Evolutionary conservation across 768 basidiomycete genomes (phyloP), one percentile per base, ranked within the genome.

Genomic region (Boletus huronensis): DNA sequence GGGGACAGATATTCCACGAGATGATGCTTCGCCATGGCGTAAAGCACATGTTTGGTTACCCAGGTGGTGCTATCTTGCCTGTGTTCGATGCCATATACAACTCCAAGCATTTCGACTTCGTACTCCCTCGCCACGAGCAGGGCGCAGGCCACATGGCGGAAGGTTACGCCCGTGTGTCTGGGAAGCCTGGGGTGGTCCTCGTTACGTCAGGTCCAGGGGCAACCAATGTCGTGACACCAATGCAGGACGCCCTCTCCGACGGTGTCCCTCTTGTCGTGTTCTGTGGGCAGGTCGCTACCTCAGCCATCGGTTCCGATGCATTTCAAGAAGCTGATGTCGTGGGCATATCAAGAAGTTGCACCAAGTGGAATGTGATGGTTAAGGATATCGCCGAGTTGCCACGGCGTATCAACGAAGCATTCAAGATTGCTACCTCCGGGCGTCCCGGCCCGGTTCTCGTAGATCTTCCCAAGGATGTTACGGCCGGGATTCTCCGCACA

Each of bases 281-380:
- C 75, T 84, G 86, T 43, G 96, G 97, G 1, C 96, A 98, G 77
- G 96, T 99, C n/a, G 96, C 97, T 0, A 98, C 96, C 8, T 90
- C 90, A n/a, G 87, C 92, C 49, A 99, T 99, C 57, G 96, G 96
- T n/a, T 95, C 92, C 16, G 96, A 99, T 67, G 92, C 93, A 1
- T 99, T 99, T 82, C 97, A 99, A 70, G 97, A 99, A 74, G 97
- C 97, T 38, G 97, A 99, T 70, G 74, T 98, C 47, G 79, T 99
- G 52, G 97, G 97, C 46, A 99, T 98, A 72, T 97, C 95, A 29
- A 81, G 96, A 48, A 86, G 87, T 63, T 99, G 97, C 76, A 98
- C 97, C 25, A 99, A 98, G 71, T 98, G 97, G 97, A 98, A 99
- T 68, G 96, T 99, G 57, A 96, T 98, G 94, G 92, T 98, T 48